Evolutionary conservation across 192 early-diverging fungal species (phyloP), one percentile per base, ranked within the genome.

Genomic region (Chytriomyces confervae): DNA sequence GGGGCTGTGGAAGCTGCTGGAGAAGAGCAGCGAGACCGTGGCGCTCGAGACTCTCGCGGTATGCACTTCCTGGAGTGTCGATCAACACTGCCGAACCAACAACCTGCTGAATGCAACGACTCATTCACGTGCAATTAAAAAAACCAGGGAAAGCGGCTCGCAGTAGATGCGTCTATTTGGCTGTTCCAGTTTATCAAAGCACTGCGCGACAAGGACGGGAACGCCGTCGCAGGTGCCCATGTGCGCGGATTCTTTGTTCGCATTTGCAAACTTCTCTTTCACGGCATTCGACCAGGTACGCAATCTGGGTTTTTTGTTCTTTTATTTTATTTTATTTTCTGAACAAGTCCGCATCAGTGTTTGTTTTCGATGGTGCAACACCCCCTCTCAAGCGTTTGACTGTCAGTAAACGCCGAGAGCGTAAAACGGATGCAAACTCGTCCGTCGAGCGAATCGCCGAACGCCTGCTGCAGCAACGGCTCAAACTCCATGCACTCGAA

Each of bases 111-210:
- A 5, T 20, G n/a, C 27, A 69, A 11, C 18, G 9, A 10, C 16
- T 11, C 48, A 47, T 48, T 16, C 44, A 69, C 44, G 4, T 48
- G 16, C 13, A 13, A 65, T 65, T 36, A 0, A 16, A 23, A 9
- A 11, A 9, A 13, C 0, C 24, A 75, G 72, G 89, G 93, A 73
- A 92, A 91, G 75, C 82, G 85, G 29, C 81, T 99, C 64, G 96
- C 96, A 4, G 89, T 99, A 27, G 97, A 98, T 83, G 98, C 96
- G 18, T 93, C 91, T 65, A 98, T 99, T 63, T 99, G 98, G 98
- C 88, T 98, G 44, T 91, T 98, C 80, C 98, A 99, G 87, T 97
- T 98, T 74, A 74, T 97, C 47, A 95, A 94, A 73, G 96, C 96
- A 5, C 95, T 98, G 92, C 90, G 91, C 29, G 96, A 97, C 83